These are phyloP conservation scores for Diaporthe caulivora DNA, from an alignment of 2,329 filamentous ascomycete species.

Conservation along the genomic window DNA sequence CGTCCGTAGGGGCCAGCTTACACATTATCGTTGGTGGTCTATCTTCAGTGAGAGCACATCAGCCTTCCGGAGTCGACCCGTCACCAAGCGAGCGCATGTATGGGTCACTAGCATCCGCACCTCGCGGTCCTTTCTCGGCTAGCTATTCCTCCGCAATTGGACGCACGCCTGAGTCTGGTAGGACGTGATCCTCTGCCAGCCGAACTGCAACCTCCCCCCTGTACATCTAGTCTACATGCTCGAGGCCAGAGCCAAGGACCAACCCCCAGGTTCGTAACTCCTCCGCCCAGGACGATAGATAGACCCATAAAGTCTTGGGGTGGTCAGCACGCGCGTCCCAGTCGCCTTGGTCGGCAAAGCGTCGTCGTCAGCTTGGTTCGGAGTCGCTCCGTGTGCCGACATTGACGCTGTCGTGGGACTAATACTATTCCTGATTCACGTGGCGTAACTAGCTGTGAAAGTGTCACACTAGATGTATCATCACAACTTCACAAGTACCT, in stretches of 20 bases:
- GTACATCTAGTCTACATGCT: neutral
- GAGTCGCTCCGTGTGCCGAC: neutral
- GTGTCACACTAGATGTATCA: neutral
- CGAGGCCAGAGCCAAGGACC: constrained; percentile 1
- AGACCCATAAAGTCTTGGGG: neutral
- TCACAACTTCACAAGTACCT: neutral
- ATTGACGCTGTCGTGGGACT: constrained; percentile 24
- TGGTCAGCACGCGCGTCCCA: constrained; percentile 28
- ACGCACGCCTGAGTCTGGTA: neutral
- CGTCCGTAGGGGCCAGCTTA: neutral
- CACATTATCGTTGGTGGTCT: neutral
- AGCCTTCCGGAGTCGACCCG: neutral
- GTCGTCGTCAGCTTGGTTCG: constrained; percentile 17
- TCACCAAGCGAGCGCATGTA: too few species aligned
- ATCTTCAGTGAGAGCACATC: neutral
- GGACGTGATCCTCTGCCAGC: neutral
- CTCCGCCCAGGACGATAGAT: neutral
- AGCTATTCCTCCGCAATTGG: neutral
- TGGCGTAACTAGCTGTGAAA: neutral
- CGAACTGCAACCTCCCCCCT: neutral
- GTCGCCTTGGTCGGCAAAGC: constrained; percentile 18
- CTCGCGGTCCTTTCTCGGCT: neutral
- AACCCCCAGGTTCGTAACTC: neutral
- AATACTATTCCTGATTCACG: neutral
- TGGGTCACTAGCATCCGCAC: too few species aligned